Conservation (phyloP, 768 basidiomycete species). For the Amanita pallidorosea region DNA sequence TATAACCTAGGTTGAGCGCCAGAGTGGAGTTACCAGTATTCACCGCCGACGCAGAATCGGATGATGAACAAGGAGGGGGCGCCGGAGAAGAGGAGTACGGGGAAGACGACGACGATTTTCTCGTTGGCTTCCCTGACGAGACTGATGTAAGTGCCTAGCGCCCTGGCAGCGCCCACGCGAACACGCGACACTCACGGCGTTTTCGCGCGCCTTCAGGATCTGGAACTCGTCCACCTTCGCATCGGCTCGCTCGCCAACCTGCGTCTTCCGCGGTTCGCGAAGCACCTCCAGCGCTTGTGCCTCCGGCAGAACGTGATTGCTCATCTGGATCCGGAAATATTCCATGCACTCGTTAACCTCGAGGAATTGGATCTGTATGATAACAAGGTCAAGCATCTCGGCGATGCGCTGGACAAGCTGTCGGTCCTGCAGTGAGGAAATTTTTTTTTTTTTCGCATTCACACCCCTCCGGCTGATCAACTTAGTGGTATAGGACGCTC, state of each 20-base stretch:
- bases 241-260: constrained; percentile 58
- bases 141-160: constrained; percentile 50
- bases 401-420: constrained; percentile 50
- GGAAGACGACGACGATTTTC: constrained; percentile 53
- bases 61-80: constrained; percentile 36
- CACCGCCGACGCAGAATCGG: constrained; percentile 27
- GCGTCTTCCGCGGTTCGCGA: constrained; percentile 64
- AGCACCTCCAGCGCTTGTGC: constrained; percentile 61
- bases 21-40: constrained; percentile 10
- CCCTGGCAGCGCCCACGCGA: not conserved
- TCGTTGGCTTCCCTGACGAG: constrained; percentile 75
- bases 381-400: constrained; percentile 77
- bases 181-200: not conserved
- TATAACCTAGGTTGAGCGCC: constrained; percentile 4
- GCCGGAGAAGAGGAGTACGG: constrained; percentile 33
- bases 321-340: constrained; percentile 60
- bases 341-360: constrained; percentile 51
- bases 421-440: constrained; percentile 42
- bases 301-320: constrained; percentile 81
- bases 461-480: not conserved
- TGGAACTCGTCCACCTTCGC: constrained; percentile 77
- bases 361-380: constrained; percentile 95
- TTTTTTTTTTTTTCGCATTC: not conserved
- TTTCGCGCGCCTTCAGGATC: constrained; percentile 49
- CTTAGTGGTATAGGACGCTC: constrained; percentile 41